Conservation (phyloP, 2,329 filamentous ascomycete genomes). For the Colletotrichum sp. region DNA sequence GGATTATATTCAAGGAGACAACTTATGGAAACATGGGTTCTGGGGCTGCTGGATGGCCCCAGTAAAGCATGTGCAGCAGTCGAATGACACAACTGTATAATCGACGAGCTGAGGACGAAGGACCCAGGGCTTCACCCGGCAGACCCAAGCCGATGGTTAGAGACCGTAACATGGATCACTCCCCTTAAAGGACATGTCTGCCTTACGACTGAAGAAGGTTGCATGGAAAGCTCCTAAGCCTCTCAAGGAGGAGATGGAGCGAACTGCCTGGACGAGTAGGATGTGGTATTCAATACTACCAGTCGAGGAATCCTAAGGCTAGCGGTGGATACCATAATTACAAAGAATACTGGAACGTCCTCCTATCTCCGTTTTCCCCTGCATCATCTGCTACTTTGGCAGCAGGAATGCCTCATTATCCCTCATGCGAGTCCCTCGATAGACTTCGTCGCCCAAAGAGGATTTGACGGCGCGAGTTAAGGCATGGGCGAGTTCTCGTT, state of each 20-base stretch:
- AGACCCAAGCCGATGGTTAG: neutral
- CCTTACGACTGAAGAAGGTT: neutral
- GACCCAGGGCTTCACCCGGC: neutral
- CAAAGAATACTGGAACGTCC: neutral
- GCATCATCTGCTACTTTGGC: neutral
- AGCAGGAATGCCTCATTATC: neutral
- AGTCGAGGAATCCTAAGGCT: neutral
- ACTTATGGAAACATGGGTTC: neutral
- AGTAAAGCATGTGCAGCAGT: neutral
- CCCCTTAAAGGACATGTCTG: neutral
- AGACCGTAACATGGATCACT: neutral
- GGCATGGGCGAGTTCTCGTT: neutral
- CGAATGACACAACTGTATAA: neutral
- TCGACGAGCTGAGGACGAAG: neutral
- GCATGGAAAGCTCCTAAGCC: neutral
- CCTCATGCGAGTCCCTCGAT: neutral
- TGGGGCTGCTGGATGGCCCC: neutral
- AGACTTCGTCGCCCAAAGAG: neutral
- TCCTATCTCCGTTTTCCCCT: neutral
- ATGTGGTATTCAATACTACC: neutral
- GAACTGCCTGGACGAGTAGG: neutral
- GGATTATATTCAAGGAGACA: neutral
- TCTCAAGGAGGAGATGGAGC: neutral
- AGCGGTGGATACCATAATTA: neutral
- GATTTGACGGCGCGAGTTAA: neutral